Base-by-base conservation (phyloP, 225 moss, liverwort and hornwort species). In the Marchantia polymorpha region DNA sequence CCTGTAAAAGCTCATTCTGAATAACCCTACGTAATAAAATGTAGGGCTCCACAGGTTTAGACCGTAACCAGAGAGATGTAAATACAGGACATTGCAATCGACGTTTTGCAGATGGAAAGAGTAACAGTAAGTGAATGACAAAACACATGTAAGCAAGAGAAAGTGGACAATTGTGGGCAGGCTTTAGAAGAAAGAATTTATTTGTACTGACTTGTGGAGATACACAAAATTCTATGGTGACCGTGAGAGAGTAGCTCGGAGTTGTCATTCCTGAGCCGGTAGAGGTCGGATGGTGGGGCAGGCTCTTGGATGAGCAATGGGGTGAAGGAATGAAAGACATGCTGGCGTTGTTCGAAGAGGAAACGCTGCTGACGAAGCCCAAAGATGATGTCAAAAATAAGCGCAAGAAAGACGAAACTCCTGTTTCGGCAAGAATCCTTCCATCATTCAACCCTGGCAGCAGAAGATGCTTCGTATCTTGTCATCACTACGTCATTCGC, bases 291-390 rank as follows among this genome's bases (percentile, higher is more conserved):
- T 29, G 73, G 15, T 29, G 26, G 20, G 14, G 60, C 78, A 86
- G 86, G 56, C 14, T 81, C 31, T 66, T 87, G 50, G 84, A 84
- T 58, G 79, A 84, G 55, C 31, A 78, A 79, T 87, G 87, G 87
- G 79, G 79, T 14, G 65, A 81, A 52, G 84, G 83, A 5, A 87
- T 87, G 87, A 72, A 48, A 77, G 81, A 84, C 20, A 75, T 87
- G 82, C 47, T 77, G 50, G 60, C 59, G 7, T 70, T 84, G 29
- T 80, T 78, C 64, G 72, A 79, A 0, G 81, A 87, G 68, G 87
- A 87, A 82, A 72, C 58, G 3, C 52, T 80, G 6, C 76, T 87
- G 3, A 22, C 49, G 51, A 82, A 79, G 27, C 87, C 87, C 19
- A 79, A 84, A 76, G 79, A 75, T 1, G 81, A 81, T 54, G 79